phyloP scores from a whole-genome alignment of 148 eudicot species.

The Vaccinium macrocarpon region DNA sequence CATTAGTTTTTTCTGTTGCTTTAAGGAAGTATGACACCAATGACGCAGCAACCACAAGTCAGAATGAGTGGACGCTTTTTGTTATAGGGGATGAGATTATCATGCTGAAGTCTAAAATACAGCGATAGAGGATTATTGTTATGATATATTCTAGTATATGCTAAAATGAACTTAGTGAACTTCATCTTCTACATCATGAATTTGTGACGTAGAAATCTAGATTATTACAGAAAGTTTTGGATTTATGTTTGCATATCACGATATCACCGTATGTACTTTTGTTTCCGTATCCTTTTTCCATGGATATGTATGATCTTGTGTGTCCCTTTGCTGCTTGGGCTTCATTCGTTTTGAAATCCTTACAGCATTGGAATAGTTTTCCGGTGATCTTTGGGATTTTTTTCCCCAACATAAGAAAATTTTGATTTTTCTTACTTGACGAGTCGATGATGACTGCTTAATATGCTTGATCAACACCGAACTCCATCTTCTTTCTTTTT shows the following conservation, averaged over 20 bases:
- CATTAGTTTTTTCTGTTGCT: background rate
- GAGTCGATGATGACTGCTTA: background rate
- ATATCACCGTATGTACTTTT: background rate
- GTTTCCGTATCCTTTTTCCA: background rate
- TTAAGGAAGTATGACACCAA: background rate
- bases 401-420: background rate
- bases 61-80: background rate
- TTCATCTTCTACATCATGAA: background rate
- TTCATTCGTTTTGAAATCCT: background rate
- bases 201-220: background rate
- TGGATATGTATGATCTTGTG: background rate
- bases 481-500: background rate
- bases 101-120: background rate
- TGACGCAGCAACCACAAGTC: background rate
- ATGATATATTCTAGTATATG: background rate
- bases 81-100: background rate
- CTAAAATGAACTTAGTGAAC: background rate
- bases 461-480: background rate
- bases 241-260: background rate
- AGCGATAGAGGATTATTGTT: background rate
- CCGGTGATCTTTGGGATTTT: background rate
- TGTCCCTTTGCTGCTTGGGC: background rate
- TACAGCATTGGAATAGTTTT: background rate
- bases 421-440: background rate
- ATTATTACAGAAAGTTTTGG: background rate